Evolutionary conservation across 257 asterid species (phyloP), one percentile per base, ranked within the genome.

Genomic region (Cinchona pubescens): DNA sequence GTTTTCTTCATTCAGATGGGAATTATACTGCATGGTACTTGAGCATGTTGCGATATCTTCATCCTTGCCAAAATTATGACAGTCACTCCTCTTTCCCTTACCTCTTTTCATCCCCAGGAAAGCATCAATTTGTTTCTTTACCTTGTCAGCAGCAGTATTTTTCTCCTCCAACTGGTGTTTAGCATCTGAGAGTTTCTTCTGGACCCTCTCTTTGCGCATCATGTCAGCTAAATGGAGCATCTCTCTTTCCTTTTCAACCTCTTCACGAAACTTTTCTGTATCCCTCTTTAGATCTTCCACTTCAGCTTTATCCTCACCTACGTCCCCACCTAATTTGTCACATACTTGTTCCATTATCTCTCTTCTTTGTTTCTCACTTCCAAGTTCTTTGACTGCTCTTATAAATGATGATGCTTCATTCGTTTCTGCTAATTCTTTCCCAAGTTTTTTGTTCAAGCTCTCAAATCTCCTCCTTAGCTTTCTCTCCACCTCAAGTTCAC

Each of bases 401-500:
- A 87, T 1, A 58, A 94, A 85, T 0, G 93, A 83, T n/a, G n/a
- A n/a, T n/a, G n/a, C n/a, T 0, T 87, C 67, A 79, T 92, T 92
- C 18, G 86, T 82, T 43, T 90, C 98, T 0, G 90, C 81, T 14
- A 94, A 78, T 58, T 92, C 97, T 61, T 83, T 81, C 69, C 99
- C 97, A 1, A 94, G 92, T 74, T 92, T 94, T 73, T 84, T 88
- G 82, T 94, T 94, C 82, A 94, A 74, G 90, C 90, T 85, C 89
- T 90, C 99, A 4, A 87, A 85, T 79, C 90, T 81, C 32, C 86
- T 75, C 73, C 98, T 86, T 65, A 88, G 72, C 85, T 92, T 94
- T 34, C 85, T 81, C 82, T 94, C 98, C 10, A 80, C 91, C 77
- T 92, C 96, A 40, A 94, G 91, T 72, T 92, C 97, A 62, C 85